These are phyloP conservation scores for Sphagnum contortum DNA, from an alignment of 225 moss, liverwort and hornwort species.

Conservation along the genomic window DNA sequence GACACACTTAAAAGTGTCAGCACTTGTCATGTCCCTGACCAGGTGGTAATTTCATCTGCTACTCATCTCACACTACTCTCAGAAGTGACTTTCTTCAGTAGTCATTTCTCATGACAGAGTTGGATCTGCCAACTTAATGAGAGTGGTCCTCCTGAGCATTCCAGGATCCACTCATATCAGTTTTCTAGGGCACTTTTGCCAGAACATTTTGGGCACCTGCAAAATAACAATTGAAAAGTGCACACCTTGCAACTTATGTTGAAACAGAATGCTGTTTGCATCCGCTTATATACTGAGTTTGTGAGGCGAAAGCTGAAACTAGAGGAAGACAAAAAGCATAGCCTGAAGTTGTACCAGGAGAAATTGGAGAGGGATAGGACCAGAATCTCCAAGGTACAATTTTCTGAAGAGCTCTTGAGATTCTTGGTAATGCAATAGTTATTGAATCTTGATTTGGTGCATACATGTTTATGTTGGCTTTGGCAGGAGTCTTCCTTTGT, in stretches of 20 bases:
- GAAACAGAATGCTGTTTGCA: conserved; percentile 61
- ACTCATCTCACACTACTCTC: background rate
- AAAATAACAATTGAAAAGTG: background rate
- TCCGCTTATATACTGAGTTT: conserved; percentile 81
- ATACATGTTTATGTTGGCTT: background rate
- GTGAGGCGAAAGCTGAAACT: conserved; percentile 50
- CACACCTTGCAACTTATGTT: too few species aligned
- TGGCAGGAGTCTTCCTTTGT: background rate
- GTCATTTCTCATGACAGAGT: too few species aligned
- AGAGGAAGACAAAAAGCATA: conserved; percentile 34
- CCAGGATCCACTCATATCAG: background rate
- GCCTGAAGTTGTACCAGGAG: conserved; percentile 43
- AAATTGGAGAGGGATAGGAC: conserved; percentile 54
- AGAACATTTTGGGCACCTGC: background rate
- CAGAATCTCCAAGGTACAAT: conserved; percentile 49
- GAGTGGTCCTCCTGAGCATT: too few species aligned
- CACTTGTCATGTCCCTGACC: conserved; percentile 17
- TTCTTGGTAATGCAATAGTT: too few species aligned
- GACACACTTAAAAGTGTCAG: conserved; percentile 10
- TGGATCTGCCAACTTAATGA: too few species aligned
- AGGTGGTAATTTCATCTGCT: conserved; percentile 15
- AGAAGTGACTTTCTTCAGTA: background rate
- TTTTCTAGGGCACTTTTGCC: background rate
- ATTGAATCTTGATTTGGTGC: too few species aligned
- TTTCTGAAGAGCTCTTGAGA: background rate